A percentile compares a stretch with the other conserved stretches of the same genome.
Evolutionary conservation across 176 grass and related monocot genomes (phyloP).

Genomic region (Lolium rigidum): DNA sequence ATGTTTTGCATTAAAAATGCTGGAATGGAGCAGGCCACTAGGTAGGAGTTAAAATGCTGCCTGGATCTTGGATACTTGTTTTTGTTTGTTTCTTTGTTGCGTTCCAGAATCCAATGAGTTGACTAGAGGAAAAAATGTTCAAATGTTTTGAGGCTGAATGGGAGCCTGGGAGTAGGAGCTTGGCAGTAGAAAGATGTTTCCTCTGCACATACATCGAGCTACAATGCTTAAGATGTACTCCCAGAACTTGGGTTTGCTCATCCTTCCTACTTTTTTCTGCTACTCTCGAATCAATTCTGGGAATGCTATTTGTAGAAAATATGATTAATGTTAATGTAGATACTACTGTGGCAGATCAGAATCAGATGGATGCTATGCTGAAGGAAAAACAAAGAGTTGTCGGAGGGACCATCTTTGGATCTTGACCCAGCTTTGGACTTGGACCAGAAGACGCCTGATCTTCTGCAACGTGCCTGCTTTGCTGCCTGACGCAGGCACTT

Average conservation of each 20-base stretch:
- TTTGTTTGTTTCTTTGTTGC: slow-evolving; percentile 31
- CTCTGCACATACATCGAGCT: neutral
- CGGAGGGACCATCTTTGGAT: neutral
- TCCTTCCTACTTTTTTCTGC: no score
- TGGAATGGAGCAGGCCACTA: slow-evolving; percentile 14
- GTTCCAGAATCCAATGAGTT: slow-evolving; percentile 35
- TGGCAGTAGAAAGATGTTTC: slow-evolving; percentile 21
- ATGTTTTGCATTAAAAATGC: neutral
- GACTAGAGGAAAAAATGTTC: slow-evolving; percentile 15
- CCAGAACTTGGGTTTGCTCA: no score
- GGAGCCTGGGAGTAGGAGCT: neutral
- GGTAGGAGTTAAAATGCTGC: slow-evolving; percentile 42
- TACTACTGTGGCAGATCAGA: neutral
- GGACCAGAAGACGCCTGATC: neutral
- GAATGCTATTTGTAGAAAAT: neutral
- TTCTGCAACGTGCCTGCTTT: neutral
- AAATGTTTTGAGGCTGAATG: neutral
- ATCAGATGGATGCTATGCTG: neutral
- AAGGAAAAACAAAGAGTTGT: neutral
- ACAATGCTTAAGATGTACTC: neutral
- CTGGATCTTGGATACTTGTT: slow-evolving; percentile 19
- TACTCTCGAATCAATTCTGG: neutral
- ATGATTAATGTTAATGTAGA: neutral
- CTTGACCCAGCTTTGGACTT: slow-evolving; percentile 21
- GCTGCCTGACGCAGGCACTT: neutral